phyloP scores from a whole-genome alignment of 2,329 filamentous ascomycete species.

The Stagonosporopsis rhizophila region DNA sequence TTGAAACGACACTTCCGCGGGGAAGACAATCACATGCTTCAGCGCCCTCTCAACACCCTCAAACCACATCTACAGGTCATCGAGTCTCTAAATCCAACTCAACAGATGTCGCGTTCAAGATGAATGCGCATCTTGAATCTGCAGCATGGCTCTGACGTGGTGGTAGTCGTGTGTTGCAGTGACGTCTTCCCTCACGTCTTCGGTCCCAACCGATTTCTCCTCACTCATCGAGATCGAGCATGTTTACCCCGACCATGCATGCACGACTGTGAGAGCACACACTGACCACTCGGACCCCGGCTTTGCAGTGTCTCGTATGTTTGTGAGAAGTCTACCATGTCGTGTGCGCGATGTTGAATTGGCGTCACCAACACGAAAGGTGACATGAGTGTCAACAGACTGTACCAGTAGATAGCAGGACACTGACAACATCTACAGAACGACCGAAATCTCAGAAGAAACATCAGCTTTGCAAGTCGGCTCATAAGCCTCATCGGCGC shows the following conservation, averaged over 20 bases:
- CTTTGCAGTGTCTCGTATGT: background rate
- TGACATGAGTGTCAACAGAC: background rate
- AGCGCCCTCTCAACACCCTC: constrained; percentile 1
- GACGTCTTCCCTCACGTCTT: constrained; percentile 1
- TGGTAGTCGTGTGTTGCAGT: constrained; percentile 3
- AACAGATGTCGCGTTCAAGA: background rate
- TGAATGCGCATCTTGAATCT: background rate
- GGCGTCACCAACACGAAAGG: too few species aligned
- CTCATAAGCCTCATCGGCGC: background rate
- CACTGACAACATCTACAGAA: background rate
- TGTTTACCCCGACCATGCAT: background rate
- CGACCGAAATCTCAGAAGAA: background rate
- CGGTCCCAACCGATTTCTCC: constrained; percentile 5
- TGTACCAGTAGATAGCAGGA: background rate
- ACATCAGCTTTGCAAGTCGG: background rate
- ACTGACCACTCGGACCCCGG: background rate
- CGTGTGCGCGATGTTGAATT: background rate
- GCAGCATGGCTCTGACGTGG: background rate
- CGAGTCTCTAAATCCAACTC: background rate
- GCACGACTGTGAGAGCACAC: background rate
- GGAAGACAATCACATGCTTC: constrained; percentile 14
- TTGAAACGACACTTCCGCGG: constrained; percentile 2
- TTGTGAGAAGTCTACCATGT: background rate
- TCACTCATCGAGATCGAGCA: constrained; percentile 2
- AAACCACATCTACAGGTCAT: background rate